A percentile compares a stretch with the other conserved stretches of the same genome.
Conservation (phyloP, 257 asterid genomes). For the Nicotiana tomentosiformis region DNA sequence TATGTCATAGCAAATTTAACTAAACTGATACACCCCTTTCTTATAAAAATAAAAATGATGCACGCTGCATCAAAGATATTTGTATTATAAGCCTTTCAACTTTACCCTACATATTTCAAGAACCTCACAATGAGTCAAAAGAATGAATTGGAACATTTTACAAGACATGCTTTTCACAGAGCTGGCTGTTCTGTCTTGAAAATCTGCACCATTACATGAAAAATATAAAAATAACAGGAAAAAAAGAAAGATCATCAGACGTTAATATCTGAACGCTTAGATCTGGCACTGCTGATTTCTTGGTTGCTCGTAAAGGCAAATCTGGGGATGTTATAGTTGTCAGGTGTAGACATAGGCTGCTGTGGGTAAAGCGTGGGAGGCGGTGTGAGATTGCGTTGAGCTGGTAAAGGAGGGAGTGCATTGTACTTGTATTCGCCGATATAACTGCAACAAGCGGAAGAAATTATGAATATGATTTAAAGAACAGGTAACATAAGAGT, state of each 20-base stretch:
- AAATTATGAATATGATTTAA: background rate
- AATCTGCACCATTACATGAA: too few species aligned
- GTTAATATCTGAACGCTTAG: constrained; percentile 74
- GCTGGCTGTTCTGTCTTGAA: background rate
- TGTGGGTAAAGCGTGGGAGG: constrained; percentile 98
- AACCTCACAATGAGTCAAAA: background rate
- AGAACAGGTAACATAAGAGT: background rate
- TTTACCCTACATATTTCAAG: background rate
- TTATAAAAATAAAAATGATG: background rate
- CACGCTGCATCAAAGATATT: background rate
- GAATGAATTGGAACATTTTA: background rate
- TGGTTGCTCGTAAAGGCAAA: constrained; percentile 40
- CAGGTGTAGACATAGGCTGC: constrained; percentile 93
- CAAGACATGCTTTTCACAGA: constrained; percentile 1
- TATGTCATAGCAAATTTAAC: background rate
- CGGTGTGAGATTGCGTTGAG: constrained; percentile 87
- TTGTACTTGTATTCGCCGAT: constrained; percentile 65
- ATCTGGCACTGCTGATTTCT: constrained; percentile 46
- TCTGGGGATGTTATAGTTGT: constrained; percentile 63
- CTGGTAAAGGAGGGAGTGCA: constrained; percentile 86
- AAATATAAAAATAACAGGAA: background rate
- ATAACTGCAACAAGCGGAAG: constrained; percentile 28
- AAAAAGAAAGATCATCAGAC: constrained; percentile 33
- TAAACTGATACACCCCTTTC: background rate
- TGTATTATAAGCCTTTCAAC: background rate